Percentiles rank a stretch among this genome's conserved stretches.
Evolutionary conservation across 2,329 filamentous ascomycete genomes (phyloP).

Genomic region (Verticillium albo-atrum): DNA sequence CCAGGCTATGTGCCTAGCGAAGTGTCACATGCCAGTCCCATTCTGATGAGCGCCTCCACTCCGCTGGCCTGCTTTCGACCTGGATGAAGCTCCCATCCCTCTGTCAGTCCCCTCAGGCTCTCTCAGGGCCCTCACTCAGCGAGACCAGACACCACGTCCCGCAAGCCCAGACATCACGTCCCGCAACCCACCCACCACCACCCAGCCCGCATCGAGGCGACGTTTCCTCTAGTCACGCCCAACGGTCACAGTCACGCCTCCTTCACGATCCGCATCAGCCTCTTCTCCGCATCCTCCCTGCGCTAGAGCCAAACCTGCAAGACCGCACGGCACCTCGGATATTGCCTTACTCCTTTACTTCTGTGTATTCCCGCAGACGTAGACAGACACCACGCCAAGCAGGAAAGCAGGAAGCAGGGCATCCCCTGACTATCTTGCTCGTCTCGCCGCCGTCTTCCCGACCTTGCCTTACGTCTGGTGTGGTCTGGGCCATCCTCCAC

Average conservation of each 20-base stretch:
- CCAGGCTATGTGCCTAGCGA: constrained; percentile 5
- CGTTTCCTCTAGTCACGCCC: neutral
- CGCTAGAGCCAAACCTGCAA: neutral
- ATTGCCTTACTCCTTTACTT: neutral
- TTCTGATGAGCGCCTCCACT: neutral
- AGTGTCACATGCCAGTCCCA: constrained; percentile 13
- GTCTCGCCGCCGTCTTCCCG: too few species aligned
- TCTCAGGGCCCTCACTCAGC: too few species aligned
- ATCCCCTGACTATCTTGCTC: neutral
- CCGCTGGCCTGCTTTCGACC: neutral
- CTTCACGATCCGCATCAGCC: neutral
- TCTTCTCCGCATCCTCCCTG: neutral
- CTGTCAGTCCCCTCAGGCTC: too few species aligned
- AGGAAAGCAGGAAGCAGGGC: neutral
- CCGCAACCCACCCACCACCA: too few species aligned
- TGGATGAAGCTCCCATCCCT: too few species aligned
- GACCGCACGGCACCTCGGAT: neutral
- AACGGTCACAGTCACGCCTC: too few species aligned
- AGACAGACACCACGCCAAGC: too few species aligned
- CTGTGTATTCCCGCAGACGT: neutral
- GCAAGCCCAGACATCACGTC: too few species aligned
- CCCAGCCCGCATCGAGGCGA: neutral
- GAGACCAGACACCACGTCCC: too few species aligned
- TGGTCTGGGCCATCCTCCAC: neutral
- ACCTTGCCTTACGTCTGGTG: too few species aligned